These are phyloP conservation scores for Parasitella parasitica DNA, from an alignment of 371 early-diverging fungal species.

Conservation along the genomic window DNA sequence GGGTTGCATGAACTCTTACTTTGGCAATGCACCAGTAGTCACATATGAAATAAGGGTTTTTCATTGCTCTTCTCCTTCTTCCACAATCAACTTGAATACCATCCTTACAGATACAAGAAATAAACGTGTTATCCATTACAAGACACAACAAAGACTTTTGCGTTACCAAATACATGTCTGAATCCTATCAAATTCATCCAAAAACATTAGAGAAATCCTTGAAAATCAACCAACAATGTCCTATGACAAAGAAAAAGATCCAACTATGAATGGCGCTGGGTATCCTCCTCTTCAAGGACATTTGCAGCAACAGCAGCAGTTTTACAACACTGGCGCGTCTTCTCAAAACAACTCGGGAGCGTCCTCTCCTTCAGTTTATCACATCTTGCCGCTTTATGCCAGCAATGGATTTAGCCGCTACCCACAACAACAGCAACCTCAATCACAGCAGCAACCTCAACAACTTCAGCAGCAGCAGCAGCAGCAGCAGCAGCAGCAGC, in stretches of 20 bases:
- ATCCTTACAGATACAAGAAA: too few species aligned
- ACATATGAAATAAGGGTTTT: too few species aligned
- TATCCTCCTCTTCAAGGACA: not conserved
- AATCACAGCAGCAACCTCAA: not conserved
- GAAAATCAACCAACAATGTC: constrained; percentile 1
- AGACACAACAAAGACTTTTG: not conserved
- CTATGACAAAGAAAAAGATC: constrained; percentile 5
- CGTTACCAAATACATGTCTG: not conserved
- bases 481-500: constrained; percentile 22
- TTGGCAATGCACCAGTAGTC: too few species aligned
- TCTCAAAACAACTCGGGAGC: not conserved
- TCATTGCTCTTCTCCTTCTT: too few species aligned
- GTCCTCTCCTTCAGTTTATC: not conserved
- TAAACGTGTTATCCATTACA: not conserved
- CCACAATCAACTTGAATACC: too few species aligned
- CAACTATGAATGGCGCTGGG: constrained; percentile 6
- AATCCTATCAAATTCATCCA: not conserved
- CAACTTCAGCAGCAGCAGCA: not conserved
- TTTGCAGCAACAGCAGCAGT: not conserved
- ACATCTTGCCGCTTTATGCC: not conserved
- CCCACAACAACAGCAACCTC: not conserved
- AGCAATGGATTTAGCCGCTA: not conserved
- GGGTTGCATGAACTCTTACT: too few species aligned
- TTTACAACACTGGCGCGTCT: not conserved
- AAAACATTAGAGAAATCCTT: not conserved